Evolutionary conservation across 768 basidiomycete genomes (phyloP), one percentile per base, ranked within the genome.

Genomic region (Macrolepiota dolichaula): DNA sequence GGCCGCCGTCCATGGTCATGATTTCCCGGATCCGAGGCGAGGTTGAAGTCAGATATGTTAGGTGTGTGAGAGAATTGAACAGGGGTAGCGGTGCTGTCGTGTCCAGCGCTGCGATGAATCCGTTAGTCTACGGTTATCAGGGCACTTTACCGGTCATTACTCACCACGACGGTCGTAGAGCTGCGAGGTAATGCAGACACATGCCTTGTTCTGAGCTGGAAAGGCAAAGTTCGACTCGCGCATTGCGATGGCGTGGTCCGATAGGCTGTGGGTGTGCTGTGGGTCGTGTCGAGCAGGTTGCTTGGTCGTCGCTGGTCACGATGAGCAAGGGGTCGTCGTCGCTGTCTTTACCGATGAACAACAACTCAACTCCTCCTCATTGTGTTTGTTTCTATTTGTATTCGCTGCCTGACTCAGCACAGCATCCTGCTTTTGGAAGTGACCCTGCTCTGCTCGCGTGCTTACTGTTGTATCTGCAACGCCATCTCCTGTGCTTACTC

Each of bases 11-110:
- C 83, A 91, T 88, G 29, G 95, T 96, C 85, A 99, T 92, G 67
- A 97, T 98, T 76, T 99, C 97, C 61, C 96, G 89, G 76, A 99
- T 98, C 57, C 95, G 87, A 1, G 97, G 96, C 0, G 96, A 97
- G 5, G 97, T 98, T 0, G 94, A 94, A 7, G 96, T 98, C 65
- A 99, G 89, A 76, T 97, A 96, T 53, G 92, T 91, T 59, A 98
- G 89, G 77, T 97, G 94, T 32, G 92, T 94, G 55, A 98, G 87
- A 42, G 96, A 98, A 78, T 97, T 97, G 79, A 96, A 72, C 47
- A 75, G 67, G 38, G 76, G 74, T 63, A 80, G 68, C 12, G 77
- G 69, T 25, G 81, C 79, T 4, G 81, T 78, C 17, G 83, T 83
- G 69, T 83, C 85, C 61, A 85, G 71, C 10, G 82, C 82, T 83